A percentile compares a stretch with the other conserved stretches of the same genome.
These are phyloP conservation scores for Hypomyces perniciosus DNA, from an alignment of 2,329 filamentous ascomycete genomes.

Conservation along the genomic window DNA sequence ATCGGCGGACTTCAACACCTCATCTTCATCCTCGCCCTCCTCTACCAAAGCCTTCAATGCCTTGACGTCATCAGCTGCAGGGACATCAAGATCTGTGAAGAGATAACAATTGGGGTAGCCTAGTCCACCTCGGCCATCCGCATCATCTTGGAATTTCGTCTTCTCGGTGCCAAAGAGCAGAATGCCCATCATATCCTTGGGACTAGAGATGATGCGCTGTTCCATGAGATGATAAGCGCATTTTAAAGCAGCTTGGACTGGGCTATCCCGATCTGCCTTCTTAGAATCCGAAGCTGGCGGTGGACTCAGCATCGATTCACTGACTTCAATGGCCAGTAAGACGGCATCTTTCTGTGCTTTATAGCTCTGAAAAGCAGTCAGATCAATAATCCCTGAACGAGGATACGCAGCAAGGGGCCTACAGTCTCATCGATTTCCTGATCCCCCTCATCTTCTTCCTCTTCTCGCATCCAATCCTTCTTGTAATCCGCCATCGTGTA, in stretches of 20 bases:
- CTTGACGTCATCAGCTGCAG: slow-evolving; percentile 82
- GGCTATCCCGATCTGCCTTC: slow-evolving; percentile 71
- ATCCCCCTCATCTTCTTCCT: slow-evolving; percentile 63
- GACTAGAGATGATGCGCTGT: slow-evolving; percentile 94
- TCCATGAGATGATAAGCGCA: slow-evolving; percentile 95
- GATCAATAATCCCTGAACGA: not conserved
- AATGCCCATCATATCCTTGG: slow-evolving; percentile 95
- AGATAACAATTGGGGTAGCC: slow-evolving; percentile 90
- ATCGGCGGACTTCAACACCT: slow-evolving; percentile 63
- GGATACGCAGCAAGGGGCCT: slow-evolving; percentile 19
- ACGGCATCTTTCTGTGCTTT: slow-evolving; percentile 95
- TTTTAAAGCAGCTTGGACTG: slow-evolving; percentile 79
- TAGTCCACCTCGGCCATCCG: slow-evolving; percentile 52
- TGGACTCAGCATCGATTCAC: slow-evolving; percentile 71
- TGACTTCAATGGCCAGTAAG: slow-evolving; percentile 92
- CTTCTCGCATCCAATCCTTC: slow-evolving; percentile 42
- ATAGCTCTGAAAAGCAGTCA: slow-evolving; percentile 56
- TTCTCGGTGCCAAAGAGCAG: slow-evolving; percentile 84
- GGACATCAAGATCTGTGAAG: slow-evolving; percentile 80
- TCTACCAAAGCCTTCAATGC: slow-evolving; percentile 69
- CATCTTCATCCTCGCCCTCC: slow-evolving; percentile 64
- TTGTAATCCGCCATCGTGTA: slow-evolving; percentile 27
- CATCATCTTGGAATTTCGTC: slow-evolving; percentile 69
- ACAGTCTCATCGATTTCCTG: slow-evolving; percentile 57
- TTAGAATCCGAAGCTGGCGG: slow-evolving; percentile 62